Evolutionary conservation across 176 grass and related monocot species (phyloP).

Genomic region (Melocanna baccifera): DNA sequence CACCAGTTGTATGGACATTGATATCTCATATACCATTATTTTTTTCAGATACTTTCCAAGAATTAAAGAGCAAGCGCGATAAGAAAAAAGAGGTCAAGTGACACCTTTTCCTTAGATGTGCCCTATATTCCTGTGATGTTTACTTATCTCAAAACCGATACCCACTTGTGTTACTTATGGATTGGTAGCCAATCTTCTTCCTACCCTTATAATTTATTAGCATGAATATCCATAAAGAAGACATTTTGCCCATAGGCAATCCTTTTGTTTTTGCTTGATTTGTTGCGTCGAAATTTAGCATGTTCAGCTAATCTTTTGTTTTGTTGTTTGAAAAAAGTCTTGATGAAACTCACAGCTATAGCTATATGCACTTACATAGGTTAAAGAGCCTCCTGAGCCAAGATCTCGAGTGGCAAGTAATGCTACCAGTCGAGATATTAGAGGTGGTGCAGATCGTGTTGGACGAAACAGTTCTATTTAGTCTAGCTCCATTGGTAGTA

Average conservation of each 20-base stretch:
- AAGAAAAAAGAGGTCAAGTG: constrained; percentile 80
- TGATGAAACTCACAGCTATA: constrained; percentile 24
- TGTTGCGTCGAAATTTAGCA: not conserved
- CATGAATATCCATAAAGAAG: not conserved
- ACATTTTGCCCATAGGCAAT: not conserved
- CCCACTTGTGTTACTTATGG: not conserved
- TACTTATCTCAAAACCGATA: not conserved
- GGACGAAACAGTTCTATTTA: constrained; percentile 49
- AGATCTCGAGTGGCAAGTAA: constrained; percentile 69
- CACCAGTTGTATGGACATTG: not conserved
- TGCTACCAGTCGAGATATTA: constrained; percentile 52
- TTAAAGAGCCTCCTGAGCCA: constrained; percentile 67
- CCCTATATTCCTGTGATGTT: not conserved
- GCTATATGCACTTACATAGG: constrained; percentile 40
- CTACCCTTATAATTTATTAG: not conserved
- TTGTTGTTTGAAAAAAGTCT: constrained; percentile 13
- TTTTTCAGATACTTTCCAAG: constrained; percentile 76
- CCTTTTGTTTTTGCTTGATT: not conserved
- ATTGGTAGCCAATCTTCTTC: not conserved
- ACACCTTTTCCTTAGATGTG: not conserved
- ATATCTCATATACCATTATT: constrained; percentile 22
- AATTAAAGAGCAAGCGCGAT: constrained; percentile 81
- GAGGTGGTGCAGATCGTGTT: constrained; percentile 63
- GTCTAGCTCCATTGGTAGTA: constrained; percentile 62
- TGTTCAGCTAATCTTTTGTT: not conserved